Percentiles rank a stretch among this genome's conserved stretches.
Evolutionary conservation across 2,329 filamentous ascomycete genomes (phyloP).

Genomic region (Trichophyton schoenleinii): DNA sequence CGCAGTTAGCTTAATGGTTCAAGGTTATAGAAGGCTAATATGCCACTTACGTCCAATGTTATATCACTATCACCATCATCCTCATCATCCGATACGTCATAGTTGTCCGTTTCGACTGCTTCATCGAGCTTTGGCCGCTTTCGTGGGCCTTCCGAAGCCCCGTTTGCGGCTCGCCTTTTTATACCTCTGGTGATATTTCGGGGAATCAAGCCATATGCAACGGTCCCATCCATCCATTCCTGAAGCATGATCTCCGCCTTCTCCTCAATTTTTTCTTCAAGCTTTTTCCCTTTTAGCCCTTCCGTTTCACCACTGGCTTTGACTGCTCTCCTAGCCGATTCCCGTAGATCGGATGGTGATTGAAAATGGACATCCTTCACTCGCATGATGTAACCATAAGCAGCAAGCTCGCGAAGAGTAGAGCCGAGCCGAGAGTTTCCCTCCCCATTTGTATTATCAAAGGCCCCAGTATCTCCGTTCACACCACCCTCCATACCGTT

Average conservation of each 20-base stretch:
- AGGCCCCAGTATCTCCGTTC: constrained; percentile 29
- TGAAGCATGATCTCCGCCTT: constrained; percentile 21
- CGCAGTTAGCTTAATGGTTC: constrained; percentile 1
- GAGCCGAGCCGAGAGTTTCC: constrained; percentile 21
- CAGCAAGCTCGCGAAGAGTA: constrained; percentile 29
- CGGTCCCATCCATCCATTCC: constrained; percentile 26
- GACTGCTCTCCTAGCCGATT: constrained; percentile 27
- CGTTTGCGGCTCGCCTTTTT: constrained; percentile 22
- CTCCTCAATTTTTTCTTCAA: constrained; percentile 23
- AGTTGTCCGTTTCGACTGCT: constrained; percentile 22
- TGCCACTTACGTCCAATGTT: constrained; percentile 28
- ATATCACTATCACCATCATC: constrained; percentile 21
- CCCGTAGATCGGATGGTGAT: constrained; percentile 27
- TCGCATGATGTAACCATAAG: constrained; percentile 30
- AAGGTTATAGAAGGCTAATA: neutral
- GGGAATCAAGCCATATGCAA: constrained; percentile 22
- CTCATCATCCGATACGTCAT: constrained; percentile 20
- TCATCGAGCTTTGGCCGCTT: constrained; percentile 12
- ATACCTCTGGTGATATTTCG: constrained; percentile 24
- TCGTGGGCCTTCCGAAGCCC: constrained; percentile 11
- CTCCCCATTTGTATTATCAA: constrained; percentile 12
- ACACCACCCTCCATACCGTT: constrained; percentile 12
- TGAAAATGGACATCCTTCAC: constrained; percentile 32
- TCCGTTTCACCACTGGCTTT: constrained; percentile 22
- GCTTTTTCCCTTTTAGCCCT: constrained; percentile 28